Evolutionary conservation across 805 yeast species (phyloP).

Genomic region (Wickerhamomyces queroliae): DNA sequence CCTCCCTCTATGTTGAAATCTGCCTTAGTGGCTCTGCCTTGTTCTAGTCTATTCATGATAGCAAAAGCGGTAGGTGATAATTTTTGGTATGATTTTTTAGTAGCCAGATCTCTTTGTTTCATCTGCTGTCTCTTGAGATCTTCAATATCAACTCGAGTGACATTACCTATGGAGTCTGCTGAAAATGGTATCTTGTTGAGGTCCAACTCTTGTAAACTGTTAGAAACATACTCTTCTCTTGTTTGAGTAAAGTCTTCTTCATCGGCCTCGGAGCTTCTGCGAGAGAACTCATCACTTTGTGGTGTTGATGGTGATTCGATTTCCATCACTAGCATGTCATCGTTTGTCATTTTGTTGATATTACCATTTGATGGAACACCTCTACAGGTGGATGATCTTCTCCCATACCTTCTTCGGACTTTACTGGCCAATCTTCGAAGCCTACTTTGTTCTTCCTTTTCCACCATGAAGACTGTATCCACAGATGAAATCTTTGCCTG

Average conservation of each 20-base stretch:
- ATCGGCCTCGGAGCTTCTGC: neutral
- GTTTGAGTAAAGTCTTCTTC: neutral
- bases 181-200: constrained; percentile 15
- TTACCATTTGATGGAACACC: neutral
- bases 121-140: constrained; percentile 3
- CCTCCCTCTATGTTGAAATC: constrained; percentile 19
- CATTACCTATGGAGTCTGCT: constrained; percentile 15
- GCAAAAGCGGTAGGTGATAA: constrained; percentile 15
- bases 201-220: neutral
- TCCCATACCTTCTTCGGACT: constrained; percentile 17
- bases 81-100: constrained; percentile 3
- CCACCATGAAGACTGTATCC: constrained; percentile 19
- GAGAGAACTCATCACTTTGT: neutral
- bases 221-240: neutral
- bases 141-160: constrained; percentile 1
- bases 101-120: constrained; percentile 1
- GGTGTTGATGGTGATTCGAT: neutral
- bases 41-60: constrained; percentile 15
- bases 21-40: constrained; percentile 7
- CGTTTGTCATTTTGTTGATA: neutral
- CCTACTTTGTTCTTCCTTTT: constrained; percentile 14
- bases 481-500: constrained; percentile 14
- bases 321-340: neutral
- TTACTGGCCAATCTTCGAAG: constrained; percentile 12
- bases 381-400: neutral